These are phyloP conservation scores for Tuber microsphaerosporum DNA, from an alignment of 495 filamentous ascomycete genomes.

Conservation along the genomic window DNA sequence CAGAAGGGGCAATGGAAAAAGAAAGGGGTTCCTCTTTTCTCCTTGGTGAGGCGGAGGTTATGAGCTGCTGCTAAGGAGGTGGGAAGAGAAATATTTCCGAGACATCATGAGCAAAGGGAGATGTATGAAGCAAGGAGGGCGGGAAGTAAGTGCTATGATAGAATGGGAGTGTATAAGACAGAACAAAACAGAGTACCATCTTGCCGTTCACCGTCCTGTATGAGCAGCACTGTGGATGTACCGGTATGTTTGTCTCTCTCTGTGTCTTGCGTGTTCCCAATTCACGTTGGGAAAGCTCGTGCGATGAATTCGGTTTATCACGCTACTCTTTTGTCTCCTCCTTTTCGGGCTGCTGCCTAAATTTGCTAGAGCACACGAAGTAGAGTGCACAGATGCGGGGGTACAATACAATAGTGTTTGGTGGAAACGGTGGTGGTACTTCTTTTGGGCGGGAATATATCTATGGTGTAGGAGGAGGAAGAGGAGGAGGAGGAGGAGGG, in stretches of 20 bases:
- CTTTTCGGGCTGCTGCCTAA: not conserved
- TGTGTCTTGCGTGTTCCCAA: not conserved
- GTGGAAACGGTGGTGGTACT: slow-evolving; percentile 4
- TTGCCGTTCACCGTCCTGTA: not conserved
- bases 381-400: not conserved
- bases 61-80: not conserved
- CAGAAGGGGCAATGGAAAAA: not conserved
- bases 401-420: not conserved
- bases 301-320: slow-evolving; percentile 24
- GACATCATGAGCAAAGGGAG: not conserved
- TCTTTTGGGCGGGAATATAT: slow-evolving; percentile 24
- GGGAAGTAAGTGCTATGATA: not conserved
- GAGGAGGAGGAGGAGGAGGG: not conserved
- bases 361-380: not conserved
- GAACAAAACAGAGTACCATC: not conserved
- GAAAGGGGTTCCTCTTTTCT: not conserved
- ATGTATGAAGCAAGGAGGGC: not conserved
- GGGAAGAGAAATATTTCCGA: slow-evolving; percentile 2
- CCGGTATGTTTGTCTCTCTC: not conserved
- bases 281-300: not conserved
- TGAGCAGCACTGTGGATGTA: not conserved
- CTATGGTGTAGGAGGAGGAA: slow-evolving; percentile 3
- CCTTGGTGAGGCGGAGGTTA: not conserved
- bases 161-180: not conserved
- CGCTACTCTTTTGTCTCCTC: slow-evolving; percentile 6